These are phyloP conservation scores for Debaryomycetaceae sp. DNA, from an alignment of 1,139 yeast species.

Conservation along the genomic window DNA sequence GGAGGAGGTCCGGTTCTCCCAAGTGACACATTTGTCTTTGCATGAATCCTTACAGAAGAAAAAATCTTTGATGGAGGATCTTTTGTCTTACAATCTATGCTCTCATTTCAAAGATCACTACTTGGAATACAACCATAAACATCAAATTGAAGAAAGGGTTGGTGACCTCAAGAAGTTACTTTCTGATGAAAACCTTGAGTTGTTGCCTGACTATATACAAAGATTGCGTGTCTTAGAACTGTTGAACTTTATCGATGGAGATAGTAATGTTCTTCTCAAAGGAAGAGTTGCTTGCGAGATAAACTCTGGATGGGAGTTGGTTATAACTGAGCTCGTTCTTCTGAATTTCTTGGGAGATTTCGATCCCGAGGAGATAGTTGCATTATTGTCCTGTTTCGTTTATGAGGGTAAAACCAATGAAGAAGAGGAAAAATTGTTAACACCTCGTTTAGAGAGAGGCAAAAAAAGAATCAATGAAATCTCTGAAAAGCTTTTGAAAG, in stretches of 20 bases:
- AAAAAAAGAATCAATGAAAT: slow-evolving; percentile 67
- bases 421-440: slow-evolving; percentile 57
- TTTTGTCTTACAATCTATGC: slow-evolving; percentile 27
- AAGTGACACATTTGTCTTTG: slow-evolving; percentile 46
- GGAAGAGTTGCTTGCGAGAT: slow-evolving; percentile 88
- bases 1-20: slow-evolving; percentile 43
- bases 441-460: slow-evolving; percentile 84
- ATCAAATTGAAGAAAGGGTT: slow-evolving; percentile 48
- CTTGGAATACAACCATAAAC: slow-evolving; percentile 44
- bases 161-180: slow-evolving; percentile 56
- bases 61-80: slow-evolving; percentile 30
- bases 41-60: slow-evolving; percentile 52
- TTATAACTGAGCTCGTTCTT: slow-evolving; percentile 81
- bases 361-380: slow-evolving; percentile 95
- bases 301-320: slow-evolving; percentile 86
- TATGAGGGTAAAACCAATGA: slow-evolving; percentile 79
- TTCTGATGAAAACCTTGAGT: slow-evolving; percentile 83
- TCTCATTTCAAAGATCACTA: slow-evolving; percentile 48
- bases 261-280: slow-evolving; percentile 75
- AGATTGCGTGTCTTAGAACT: slow-evolving; percentile 72
- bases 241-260: slow-evolving; percentile 72
- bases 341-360: slow-evolving; percentile 91
- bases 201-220: slow-evolving; percentile 92
- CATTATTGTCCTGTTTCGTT: slow-evolving; percentile 84
- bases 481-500: slow-evolving; percentile 57